Conservation (phyloP, 139 green algal genomes). For the Volvox reticuliferus region DNA sequence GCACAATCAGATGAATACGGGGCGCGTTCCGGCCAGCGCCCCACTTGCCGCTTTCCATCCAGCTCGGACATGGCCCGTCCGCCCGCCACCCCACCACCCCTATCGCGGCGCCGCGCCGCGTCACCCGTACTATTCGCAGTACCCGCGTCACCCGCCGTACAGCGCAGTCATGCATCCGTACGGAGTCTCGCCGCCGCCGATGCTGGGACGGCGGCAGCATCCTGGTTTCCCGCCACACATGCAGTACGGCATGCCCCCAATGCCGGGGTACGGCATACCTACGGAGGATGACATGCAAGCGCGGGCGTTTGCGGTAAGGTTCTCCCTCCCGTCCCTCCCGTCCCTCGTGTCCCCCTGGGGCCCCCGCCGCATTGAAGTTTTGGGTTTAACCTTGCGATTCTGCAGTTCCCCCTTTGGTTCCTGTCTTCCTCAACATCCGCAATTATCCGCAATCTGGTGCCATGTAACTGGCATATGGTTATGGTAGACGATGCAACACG, state of each 20-base stretch:
- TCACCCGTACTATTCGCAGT: background rate
- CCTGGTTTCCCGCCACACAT: conserved; percentile 14
- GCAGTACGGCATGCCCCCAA: background rate
- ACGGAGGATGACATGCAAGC: background rate
- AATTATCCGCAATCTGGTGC: too few species aligned
- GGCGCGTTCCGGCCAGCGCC: background rate
- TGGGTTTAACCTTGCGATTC: too few species aligned
- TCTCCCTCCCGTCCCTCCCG: background rate
- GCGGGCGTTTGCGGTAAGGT: background rate
- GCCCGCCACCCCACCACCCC: conserved; percentile 26
- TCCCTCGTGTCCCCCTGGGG: background rate
- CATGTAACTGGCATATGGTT: too few species aligned
- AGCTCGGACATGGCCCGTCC: background rate
- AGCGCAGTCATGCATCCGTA: background rate
- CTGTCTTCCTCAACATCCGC: too few species aligned
- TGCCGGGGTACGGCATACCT: background rate
- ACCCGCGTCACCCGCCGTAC: background rate
- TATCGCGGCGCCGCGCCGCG: background rate
- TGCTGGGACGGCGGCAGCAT: background rate
- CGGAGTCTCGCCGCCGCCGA: background rate
- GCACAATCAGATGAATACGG: background rate
- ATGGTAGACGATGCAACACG: too few species aligned
- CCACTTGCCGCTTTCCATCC: background rate
- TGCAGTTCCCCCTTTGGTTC: too few species aligned
- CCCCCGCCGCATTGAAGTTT: too few species aligned